Conservation (phyloP, 148 eudicot genomes). For the Cornus kousa region DNA sequence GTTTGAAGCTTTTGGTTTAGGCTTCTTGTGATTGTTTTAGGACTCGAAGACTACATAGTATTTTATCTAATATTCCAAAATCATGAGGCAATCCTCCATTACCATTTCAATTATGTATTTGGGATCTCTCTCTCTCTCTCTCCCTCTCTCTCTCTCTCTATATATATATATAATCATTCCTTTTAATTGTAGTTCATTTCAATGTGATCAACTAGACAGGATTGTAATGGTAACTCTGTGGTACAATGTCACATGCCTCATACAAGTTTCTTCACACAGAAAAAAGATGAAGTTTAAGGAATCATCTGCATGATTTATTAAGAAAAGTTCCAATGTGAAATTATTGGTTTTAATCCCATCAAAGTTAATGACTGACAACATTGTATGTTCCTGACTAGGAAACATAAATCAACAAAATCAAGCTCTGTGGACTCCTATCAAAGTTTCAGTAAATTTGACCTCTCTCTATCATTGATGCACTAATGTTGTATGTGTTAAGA, state of each 20-base stretch:
- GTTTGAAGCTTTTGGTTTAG: slow-evolving; percentile 13
- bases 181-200: background rate
- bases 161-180: background rate
- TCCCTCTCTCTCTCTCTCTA: background rate
- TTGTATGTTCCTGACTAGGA: no score
- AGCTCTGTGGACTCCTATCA: no score
- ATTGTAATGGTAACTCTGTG: no score
- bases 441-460: no score
- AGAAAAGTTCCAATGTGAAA: no score
- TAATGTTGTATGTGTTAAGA: no score
- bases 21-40: slow-evolving; percentile 9
- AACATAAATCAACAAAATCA: no score
- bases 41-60: background rate
- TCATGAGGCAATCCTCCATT: slow-evolving; percentile 9
- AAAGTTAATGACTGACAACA: no score
- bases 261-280: background rate
- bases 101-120: slow-evolving; percentile 1
- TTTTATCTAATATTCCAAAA: background rate
- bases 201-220: no score
- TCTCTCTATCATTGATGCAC: no score
- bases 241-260: background rate
- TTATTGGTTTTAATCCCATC: no score
- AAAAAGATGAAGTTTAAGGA: background rate
- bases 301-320: no score
- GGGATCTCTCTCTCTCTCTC: background rate